Evolutionary conservation across 129 eudicot genomes (phyloP), one percentile per base, ranked within the genome.

Genomic region (Lactuca saligna): DNA sequence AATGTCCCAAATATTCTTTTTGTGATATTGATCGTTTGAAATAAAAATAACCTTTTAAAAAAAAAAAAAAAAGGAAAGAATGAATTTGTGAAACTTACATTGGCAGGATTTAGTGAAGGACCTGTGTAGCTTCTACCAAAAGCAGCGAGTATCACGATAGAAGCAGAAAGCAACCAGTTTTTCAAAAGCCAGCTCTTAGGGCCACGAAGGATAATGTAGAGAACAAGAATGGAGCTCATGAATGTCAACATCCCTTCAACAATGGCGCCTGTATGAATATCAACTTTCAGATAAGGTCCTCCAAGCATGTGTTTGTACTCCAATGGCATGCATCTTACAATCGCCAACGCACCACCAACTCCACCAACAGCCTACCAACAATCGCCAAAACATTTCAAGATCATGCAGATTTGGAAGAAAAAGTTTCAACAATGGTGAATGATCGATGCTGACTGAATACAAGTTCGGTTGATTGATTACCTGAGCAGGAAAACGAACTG

Each of bases 401-500:
- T 42, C 49, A 12, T 42, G 12, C 49, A 42, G 49, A 42, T 42
- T 42, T 42, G 13, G 49, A 12, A 12, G 51, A 46, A 46, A 46
- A 46, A 1, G 29, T 10, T 46, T 46, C 51, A 46, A 46, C 12
- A 10, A 46, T 8, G 51, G 12, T 2, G 3, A 46, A 46, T 7
- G 44, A 39, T 39, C 44, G 44, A 39, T 39, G 44, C 9, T 39
- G 8, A 25, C 29, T 25, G 29, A 39, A 4, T 7, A 39, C 44
- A 39, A 39, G 44, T 39, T 41, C 42, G 29, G 2, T 16, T 7
- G 11, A 3, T 16, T 7, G 11, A 16, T 39, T 49, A 88, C 91
- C 96, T 89, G 96, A 75, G 97, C 95, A 53, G 95, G 95, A 65
- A 85, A 83, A 1, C 92, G 97, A 68, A 91, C 58, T 11, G 92